Evolutionary conservation across 1,284 basidiomycete species (phyloP), one percentile per base, ranked within the genome.

Genomic region (Apiotrichum mycotoxinovorans): DNA sequence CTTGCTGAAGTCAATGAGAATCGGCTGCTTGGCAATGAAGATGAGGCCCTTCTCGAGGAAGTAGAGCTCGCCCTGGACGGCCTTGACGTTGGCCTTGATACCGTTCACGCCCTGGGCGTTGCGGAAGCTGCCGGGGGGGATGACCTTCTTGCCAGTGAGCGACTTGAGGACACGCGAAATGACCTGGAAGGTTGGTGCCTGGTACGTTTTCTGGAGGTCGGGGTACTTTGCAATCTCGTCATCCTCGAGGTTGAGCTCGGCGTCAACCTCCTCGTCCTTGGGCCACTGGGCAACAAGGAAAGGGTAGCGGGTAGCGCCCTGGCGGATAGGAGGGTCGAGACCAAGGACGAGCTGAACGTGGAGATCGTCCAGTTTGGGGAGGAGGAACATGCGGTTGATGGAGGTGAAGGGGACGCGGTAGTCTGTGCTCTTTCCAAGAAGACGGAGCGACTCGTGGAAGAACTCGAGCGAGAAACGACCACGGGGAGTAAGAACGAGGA

Each of bases 391-490:
- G 62, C 86, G 84, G 45, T 89, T 87, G 66, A 98, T 93, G 62
- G 88, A 91, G 42, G 84, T 83, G 78, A 95, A 98, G 27, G 91
- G 83, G 57, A 99, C 91, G 79, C 97, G 96, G 83, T 99, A 98
- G 78, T 99, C 96, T 79, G 98, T 98, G 3, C 92, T 97, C 80
- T 98, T 98, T 60, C 96, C 96, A 41, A 94, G 87, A 33, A 98
- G 80, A 42, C 96, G 87, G 68, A 99, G 78, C 78, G 95, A 98
- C 47, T 91, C 89, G 41, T 87, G 85, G 82, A 92, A 98, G 87
- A 98, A 94, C 78, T 98, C 96, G 75, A 98, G 87, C 68, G 98
- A 94, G 78, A 95, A 98, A 58, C 93, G 87, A 56, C 95, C 95
- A 81, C 93, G 81, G 64, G 96, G 96, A 0, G 96, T 98, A 52